Evolutionary conservation across 768 basidiomycete species (phyloP).

Genomic region (Pleurotus pulmonarius): DNA sequence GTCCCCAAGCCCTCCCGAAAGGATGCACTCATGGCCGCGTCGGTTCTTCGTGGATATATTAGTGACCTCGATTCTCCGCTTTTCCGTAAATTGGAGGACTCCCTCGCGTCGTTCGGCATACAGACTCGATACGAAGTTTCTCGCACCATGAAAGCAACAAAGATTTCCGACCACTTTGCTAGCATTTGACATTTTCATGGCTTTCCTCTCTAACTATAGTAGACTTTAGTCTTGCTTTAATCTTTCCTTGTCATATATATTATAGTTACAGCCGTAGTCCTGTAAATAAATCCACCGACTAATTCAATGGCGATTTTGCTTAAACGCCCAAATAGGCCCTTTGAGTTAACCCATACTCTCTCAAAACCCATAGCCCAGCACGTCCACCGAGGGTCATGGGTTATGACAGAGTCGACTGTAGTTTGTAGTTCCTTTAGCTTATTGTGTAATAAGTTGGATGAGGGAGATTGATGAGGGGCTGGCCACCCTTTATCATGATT

Average conservation of each 20-base stretch:
- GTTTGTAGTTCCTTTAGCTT: too few relatives aligned
- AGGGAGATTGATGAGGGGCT: too few relatives aligned
- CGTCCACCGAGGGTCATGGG: conserved; percentile 9
- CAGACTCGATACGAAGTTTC: not conserved
- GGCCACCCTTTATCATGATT: too few relatives aligned
- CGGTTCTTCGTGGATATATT: not conserved
- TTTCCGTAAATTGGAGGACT: not conserved
- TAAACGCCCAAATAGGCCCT: not conserved
- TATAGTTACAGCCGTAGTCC: too few relatives aligned
- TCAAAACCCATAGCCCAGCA: conserved; percentile 7
- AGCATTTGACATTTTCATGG: not conserved
- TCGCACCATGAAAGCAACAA: not conserved
- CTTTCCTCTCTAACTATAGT: not conserved
- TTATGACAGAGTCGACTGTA: conserved; percentile 10
- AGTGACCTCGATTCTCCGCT: not conserved
- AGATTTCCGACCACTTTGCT: not conserved
- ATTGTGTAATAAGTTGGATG: too few relatives aligned
- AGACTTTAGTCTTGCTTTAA: not conserved
- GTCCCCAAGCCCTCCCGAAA: not conserved
- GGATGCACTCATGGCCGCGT: not conserved
- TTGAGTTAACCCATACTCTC: conserved; percentile 6
- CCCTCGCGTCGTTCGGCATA: not conserved
- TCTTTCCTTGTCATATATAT: too few relatives aligned
- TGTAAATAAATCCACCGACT: too few relatives aligned
- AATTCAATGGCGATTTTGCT: not conserved